Conservation (phyloP, 306 rosid genomes). For the Sophora flavescens region DNA sequence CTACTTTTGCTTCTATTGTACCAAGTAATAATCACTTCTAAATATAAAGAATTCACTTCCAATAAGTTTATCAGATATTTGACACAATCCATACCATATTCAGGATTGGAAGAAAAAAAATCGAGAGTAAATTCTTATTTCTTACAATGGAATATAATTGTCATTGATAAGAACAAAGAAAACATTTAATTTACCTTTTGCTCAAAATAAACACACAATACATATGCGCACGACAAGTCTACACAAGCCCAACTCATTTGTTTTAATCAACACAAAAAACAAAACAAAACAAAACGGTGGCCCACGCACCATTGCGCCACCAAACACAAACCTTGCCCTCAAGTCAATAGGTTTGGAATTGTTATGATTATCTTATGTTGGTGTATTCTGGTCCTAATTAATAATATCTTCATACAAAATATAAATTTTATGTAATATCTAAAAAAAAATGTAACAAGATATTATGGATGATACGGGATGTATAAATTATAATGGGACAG, state of each 20-base stretch:
- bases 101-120: background rate
- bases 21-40: background rate
- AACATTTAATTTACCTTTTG: background rate
- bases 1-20: constrained; percentile 29
- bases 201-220: background rate
- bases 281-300: background rate
- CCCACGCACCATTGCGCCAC: constrained; percentile 39
- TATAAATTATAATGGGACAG: too few species aligned
- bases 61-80: constrained; percentile 8
- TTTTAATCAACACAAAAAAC: background rate
- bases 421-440: too few species aligned
- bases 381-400: too few species aligned
- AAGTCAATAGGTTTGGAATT: constrained; percentile 29
- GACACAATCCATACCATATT: constrained; percentile 25
- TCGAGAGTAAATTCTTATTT: background rate
- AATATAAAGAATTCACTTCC: background rate
- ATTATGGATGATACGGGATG: too few species aligned
- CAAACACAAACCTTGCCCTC: constrained; percentile 34
- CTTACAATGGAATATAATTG: background rate
- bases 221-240: background rate
- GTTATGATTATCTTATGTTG: too few species aligned
- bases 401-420: too few species aligned
- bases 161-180: constrained; percentile 2
- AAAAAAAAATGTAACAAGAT: too few species aligned
- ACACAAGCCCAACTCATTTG: constrained; percentile 5